Base-by-base conservation (phyloP, 2,329 filamentous ascomycete species). In the Cladosporium sp. region DNA sequence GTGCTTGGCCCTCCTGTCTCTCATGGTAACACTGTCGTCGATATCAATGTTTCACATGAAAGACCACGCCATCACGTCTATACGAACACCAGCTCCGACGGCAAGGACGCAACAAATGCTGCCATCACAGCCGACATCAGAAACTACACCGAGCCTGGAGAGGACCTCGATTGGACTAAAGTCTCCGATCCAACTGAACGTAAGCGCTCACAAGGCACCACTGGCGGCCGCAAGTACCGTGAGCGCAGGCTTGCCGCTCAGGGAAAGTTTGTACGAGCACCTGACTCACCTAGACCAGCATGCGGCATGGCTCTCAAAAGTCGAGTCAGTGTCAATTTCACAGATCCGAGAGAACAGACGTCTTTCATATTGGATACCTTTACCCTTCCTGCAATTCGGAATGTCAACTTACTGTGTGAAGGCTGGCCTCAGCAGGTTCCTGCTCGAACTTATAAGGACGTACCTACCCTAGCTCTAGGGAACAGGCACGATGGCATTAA, bases 111-210 rank as follows among this genome's bases (percentile, higher is more conserved):
- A 53, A 75, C 74, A 54, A 68, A 63, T 48, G 71, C 70, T 11
- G 68, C 63, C 54, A 76, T 73, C 8, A 69, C 75, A 69, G 74
- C 73, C 23, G 74, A 76, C 48, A 76, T 76, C 58, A 62, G 72
- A 59, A 76, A 76, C 57, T 77, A 77, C 66, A 75, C 75, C 46
- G 74, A 77, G 49, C 75, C 76, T 14, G 76, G 76, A 46, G 76
- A 77, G 60, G 76, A 77, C 58, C 69, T 77, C 43, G 75, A 77
- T 46, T 77, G 76, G 76, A 77, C 76, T 7, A 75, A 77, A 57
- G 70, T 77, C 57, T 73, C 71, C 1, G 76, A 77, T 58, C 73
- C 75, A n/a, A 67, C 75, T 5, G 76, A 77, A 67, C 69, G 76
- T 13, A 77, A 77, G 63, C 70, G 76, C 2, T 51, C 77, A 56